Conservation (phyloP, 2,329 filamentous ascomycete genomes). For the Aspergillus sp. region DNA sequence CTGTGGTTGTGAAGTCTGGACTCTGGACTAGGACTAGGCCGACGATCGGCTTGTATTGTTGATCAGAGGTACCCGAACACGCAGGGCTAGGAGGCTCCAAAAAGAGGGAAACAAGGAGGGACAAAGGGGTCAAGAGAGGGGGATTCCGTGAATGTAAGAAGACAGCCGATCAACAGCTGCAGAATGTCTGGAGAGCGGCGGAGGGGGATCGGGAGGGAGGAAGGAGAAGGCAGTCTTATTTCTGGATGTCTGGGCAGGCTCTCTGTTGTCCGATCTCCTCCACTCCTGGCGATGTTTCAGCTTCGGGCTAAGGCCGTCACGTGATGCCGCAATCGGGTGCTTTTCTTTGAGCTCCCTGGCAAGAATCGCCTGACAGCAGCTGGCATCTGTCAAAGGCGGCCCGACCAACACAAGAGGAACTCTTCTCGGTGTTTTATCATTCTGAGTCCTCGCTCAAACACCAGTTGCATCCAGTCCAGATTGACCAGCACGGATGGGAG, state of each 20-base stretch:
- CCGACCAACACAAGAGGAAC: neutral
- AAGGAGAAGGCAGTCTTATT: constrained; percentile 3
- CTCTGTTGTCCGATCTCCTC: neutral
- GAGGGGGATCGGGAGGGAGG: neutral
- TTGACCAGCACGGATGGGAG: constrained; percentile 4
- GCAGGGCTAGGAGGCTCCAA: neutral
- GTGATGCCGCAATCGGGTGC: constrained; percentile 1
- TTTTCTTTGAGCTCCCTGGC: neutral
- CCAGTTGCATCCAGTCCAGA: neutral
- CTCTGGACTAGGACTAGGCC: constrained; percentile 11
- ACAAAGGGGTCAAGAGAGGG: constrained; percentile 1
- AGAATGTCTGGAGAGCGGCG: neutral
- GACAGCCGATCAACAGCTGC: constrained; percentile 8
- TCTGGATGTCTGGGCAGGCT: neutral
- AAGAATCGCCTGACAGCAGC: neutral
- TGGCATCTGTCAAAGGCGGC: neutral
- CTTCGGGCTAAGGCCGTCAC: neutral
- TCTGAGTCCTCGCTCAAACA: neutral
- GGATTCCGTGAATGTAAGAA: neutral
- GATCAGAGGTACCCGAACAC: constrained; percentile 3
- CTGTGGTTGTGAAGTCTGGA: constrained; percentile 2
- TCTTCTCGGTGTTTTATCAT: neutral
- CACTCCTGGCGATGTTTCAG: constrained; percentile 6
- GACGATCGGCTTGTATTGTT: constrained; percentile 9
- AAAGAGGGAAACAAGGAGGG: neutral